Percentiles rank a stretch among this genome's conserved stretches.
Conservation (phyloP, 192 early-diverging fungal species). For the Coemansia sp. region DNA sequence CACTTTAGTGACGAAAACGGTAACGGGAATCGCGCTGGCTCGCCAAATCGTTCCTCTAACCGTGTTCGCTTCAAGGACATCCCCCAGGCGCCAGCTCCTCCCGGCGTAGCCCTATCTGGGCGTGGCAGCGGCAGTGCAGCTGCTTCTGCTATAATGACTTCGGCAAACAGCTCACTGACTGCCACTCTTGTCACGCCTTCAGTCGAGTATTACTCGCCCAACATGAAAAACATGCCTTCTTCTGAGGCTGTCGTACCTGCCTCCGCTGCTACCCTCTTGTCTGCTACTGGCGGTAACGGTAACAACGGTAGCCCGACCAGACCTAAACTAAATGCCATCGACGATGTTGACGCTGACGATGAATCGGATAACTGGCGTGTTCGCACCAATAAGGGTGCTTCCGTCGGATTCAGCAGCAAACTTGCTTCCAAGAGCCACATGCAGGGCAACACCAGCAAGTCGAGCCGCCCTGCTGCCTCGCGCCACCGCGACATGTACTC, state of each 20-base stretch:
- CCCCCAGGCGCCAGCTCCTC: not conserved
- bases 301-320: not conserved
- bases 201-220: slow-evolving; percentile 45
- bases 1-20: slow-evolving; percentile 37
- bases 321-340: slow-evolving; percentile 4
- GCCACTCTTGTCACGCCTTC: slow-evolving; percentile 46
- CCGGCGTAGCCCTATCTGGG: slow-evolving; percentile 15
- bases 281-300: not conserved
- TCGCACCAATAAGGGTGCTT: not conserved
- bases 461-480: not conserved
- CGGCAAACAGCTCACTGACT: slow-evolving; percentile 49
- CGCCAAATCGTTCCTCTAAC: slow-evolving; percentile 2
- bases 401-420: not conserved
- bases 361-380: slow-evolving; percentile 32
- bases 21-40: not conserved
- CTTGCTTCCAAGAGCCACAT: not conserved
- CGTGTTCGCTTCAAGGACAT: slow-evolving; percentile 31
- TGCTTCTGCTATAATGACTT: slow-evolving; percentile 13
- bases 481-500: not conserved
- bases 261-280: not conserved
- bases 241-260: slow-evolving; percentile 6
- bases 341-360: slow-evolving; percentile 41
- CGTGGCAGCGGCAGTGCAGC: slow-evolving; percentile 8
- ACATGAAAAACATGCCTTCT: slow-evolving; percentile 6
- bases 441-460: slow-evolving; percentile 1